phyloP scores from a whole-genome alignment of 169 alveolate species.

The Babesia bigemina region DNA sequence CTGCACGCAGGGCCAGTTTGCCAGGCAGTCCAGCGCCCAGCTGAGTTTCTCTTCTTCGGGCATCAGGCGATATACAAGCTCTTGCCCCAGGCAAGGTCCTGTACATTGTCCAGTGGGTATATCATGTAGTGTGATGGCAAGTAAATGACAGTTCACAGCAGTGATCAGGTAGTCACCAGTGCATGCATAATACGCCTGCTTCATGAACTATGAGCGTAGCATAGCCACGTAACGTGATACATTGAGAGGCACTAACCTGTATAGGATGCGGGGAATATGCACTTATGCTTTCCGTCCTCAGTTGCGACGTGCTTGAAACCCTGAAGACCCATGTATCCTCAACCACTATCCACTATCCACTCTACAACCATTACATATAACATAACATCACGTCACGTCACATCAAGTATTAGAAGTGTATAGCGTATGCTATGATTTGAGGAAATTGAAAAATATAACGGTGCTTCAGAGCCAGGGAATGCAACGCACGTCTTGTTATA shows the following conservation, averaged over 20 bases:
- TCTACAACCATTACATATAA: too few relatives aligned
- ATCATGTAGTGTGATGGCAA: too few relatives aligned
- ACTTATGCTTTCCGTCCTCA: slow-evolving; percentile 35
- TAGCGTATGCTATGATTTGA: too few relatives aligned
- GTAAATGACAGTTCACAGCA: slow-evolving; percentile 19
- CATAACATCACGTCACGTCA: too few relatives aligned
- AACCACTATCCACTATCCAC: not conserved
- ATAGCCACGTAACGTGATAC: too few relatives aligned
- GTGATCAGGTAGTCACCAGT: not conserved
- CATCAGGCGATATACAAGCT: slow-evolving; percentile 67
- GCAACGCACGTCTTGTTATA: too few relatives aligned
- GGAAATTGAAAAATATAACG: too few relatives aligned
- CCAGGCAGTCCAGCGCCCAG: slow-evolving; percentile 73
- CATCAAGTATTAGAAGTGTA: not conserved
- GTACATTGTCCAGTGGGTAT: slow-evolving; percentile 11
- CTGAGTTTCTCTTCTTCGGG: slow-evolving; percentile 63
- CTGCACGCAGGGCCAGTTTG: slow-evolving; percentile 78
- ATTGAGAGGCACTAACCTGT: slow-evolving; percentile 60
- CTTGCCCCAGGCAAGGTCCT: slow-evolving; percentile 80
- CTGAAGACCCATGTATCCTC: slow-evolving; percentile 9
- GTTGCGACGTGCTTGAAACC: slow-evolving; percentile 28
- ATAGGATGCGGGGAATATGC: slow-evolving; percentile 46
- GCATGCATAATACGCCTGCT: too few relatives aligned
- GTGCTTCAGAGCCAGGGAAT: too few relatives aligned
- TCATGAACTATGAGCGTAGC: not conserved